Conservation (phyloP, 2,329 filamentous ascomycete species). For the Pestalotiopsis sp. region DNA sequence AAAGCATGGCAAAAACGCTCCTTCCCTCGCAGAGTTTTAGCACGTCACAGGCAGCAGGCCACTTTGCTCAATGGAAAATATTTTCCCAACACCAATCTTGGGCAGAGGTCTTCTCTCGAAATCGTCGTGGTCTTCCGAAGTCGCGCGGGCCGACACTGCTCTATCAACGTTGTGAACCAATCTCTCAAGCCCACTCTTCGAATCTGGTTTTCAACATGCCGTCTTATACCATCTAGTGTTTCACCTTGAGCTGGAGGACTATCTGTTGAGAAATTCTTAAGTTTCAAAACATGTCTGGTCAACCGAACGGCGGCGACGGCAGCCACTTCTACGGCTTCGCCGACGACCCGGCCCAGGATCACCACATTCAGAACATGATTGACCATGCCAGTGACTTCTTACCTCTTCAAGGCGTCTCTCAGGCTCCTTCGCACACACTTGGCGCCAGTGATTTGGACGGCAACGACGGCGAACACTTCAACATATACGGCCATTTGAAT, state of each 20-base stretch:
- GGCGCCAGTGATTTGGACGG: not conserved
- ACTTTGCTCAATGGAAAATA: not conserved
- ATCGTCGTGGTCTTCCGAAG: not conserved
- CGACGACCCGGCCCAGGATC: constrained; percentile 20
- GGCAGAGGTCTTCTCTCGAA: not conserved
- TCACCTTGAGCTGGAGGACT: not conserved
- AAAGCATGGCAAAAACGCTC: not conserved
- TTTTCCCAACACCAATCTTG: not conserved
- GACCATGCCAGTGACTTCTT: constrained; percentile 26
- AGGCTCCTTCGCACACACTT: constrained; percentile 12
- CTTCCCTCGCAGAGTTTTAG: not conserved
- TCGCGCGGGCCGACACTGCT: not conserved
- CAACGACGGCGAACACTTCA: not conserved
- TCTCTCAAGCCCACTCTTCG: not conserved
- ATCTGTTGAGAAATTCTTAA: not conserved
- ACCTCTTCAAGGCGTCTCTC: constrained; percentile 14
- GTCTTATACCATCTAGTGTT: not conserved
- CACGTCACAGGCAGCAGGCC: constrained; percentile 2
- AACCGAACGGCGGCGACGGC: constrained; percentile 1
- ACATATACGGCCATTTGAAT: not conserved
- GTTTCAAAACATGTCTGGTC: constrained; percentile 22
- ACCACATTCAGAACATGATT: constrained; percentile 30
- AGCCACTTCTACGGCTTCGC: constrained; percentile 21
- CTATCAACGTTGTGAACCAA: not conserved
- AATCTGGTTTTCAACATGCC: not conserved